Percentiles rank a stretch among this genome's conserved stretches.
Conservation (phyloP, 1,139 yeast species). For the Yamadazyma jaroonii region DNA sequence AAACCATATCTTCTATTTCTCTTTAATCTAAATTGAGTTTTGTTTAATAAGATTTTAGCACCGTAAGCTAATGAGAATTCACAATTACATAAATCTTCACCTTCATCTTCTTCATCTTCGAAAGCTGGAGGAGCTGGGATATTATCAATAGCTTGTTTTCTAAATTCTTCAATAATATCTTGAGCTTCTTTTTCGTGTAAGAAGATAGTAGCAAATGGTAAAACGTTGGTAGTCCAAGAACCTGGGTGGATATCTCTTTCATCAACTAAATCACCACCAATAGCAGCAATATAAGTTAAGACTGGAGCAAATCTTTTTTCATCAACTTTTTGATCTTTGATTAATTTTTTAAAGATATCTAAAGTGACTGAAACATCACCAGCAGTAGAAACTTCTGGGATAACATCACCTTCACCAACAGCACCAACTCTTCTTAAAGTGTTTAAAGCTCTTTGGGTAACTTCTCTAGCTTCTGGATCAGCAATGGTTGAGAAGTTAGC, state of each 20-base stretch:
- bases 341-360: constrained; percentile 72
- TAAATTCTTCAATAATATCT: constrained; percentile 88
- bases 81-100: constrained; percentile 99
- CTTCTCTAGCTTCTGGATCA: constrained; percentile 99
- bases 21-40: constrained; percentile 98
- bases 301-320: constrained; percentile 78
- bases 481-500: constrained; percentile 93
- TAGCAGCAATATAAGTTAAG: constrained; percentile 81
- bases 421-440: constrained; percentile 99
- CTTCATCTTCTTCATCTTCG: constrained; percentile 99
- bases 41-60: constrained; percentile 99
- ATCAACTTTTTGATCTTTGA: constrained; percentile 60
- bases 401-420: constrained; percentile 80
- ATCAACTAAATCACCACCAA: constrained; percentile 98
- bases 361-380: constrained; percentile 92
- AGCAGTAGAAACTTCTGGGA: constrained; percentile 97
- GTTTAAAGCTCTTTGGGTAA: constrained; percentile 93
- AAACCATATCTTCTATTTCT: constrained; percentile 99
- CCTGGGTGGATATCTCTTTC: constrained; percentile 94
- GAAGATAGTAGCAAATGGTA: constrained; percentile 95
- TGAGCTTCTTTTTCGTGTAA: constrained; percentile 91
- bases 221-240: constrained; percentile 84
- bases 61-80: constrained; percentile 99
- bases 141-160: constrained; percentile 96
- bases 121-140: constrained; percentile 93